phyloP scores from a whole-genome alignment of 2,329 filamentous ascomycete genomes.

The Pyrenochaeta sp. region DNA sequence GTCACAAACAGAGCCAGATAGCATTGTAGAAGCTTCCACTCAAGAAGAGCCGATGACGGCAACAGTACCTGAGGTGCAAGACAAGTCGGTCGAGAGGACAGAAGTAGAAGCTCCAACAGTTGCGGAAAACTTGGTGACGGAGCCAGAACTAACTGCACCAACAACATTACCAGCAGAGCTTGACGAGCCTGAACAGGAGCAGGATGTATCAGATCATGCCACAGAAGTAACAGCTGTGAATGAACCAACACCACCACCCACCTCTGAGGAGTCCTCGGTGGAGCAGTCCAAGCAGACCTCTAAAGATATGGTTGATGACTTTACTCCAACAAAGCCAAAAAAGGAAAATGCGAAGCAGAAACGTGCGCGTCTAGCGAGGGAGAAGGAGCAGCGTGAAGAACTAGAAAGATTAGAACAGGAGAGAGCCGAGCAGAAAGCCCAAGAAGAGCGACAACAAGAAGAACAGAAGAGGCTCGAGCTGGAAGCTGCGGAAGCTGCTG shows the following conservation, averaged over 20 bases:
- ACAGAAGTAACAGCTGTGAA: not conserved
- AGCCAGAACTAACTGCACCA: not conserved
- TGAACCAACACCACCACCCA: not conserved
- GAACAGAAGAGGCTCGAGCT: conserved; percentile 5
- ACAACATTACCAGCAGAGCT: not conserved
- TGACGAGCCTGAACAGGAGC: not conserved
- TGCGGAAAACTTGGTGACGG: not conserved
- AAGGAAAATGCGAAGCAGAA: conserved; percentile 8
- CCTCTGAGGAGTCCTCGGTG: not conserved
- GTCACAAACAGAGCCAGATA: not conserved
- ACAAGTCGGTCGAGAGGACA: conserved; percentile 2
- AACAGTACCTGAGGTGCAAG: conserved; percentile 1
- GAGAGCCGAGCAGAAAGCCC: conserved; percentile 5
- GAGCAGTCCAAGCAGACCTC: not conserved
- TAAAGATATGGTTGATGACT: not conserved
- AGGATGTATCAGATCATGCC: not conserved
- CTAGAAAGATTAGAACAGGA: conserved; percentile 5
- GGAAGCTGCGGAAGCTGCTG: not conserved
- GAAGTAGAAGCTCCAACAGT: not conserved
- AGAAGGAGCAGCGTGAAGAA: conserved; percentile 5
- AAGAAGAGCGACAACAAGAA: no score
- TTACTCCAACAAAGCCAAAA: not conserved
- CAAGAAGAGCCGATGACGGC: conserved; percentile 1
- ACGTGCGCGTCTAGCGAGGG: conserved; percentile 6
- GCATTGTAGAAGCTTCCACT: not conserved